Evolutionary conservation across 768 basidiomycete genomes (phyloP).

Genomic region (Pleurotus pulmonarius): DNA sequence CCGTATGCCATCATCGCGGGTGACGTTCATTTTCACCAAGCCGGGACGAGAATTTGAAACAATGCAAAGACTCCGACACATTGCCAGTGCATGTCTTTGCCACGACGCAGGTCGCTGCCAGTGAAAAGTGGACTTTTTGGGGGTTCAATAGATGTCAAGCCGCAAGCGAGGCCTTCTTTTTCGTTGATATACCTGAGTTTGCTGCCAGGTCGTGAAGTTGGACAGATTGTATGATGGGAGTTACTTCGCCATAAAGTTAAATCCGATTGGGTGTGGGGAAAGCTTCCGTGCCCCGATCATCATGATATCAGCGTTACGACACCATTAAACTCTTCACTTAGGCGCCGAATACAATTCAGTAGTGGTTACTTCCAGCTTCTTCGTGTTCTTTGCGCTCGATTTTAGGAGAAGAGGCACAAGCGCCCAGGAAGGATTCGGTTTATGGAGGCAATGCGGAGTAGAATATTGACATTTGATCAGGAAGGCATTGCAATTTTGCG

Average conservation of each 20-base stretch:
- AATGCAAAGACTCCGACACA: too few species aligned
- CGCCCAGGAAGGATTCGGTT: background rate
- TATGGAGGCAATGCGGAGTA: background rate
- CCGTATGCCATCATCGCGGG: too few species aligned
- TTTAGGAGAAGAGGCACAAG: background rate
- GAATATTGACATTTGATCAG: background rate
- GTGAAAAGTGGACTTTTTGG: too few species aligned
- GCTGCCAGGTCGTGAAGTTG: background rate
- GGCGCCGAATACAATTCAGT: background rate
- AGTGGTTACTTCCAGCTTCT: constrained; percentile 4
- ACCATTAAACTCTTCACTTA: background rate
- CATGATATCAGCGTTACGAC: constrained; percentile 5
- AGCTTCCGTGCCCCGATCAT: constrained; percentile 7
- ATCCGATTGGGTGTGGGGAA: constrained; percentile 9
- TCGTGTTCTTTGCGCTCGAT: background rate
- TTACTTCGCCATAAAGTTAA: background rate
- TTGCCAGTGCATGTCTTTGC: too few species aligned
- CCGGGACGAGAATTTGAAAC: too few species aligned
- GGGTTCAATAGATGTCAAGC: too few species aligned
- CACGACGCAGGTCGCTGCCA: too few species aligned
- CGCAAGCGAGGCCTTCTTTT: background rate
- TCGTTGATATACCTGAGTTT: background rate
- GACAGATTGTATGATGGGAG: constrained; percentile 1
- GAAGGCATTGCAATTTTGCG: too few species aligned
- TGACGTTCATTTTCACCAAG: too few species aligned